Evolutionary conservation across 495 filamentous ascomycete species (phyloP), one percentile per base, ranked within the genome.

Genomic region (Aspergillus sparsus): DNA sequence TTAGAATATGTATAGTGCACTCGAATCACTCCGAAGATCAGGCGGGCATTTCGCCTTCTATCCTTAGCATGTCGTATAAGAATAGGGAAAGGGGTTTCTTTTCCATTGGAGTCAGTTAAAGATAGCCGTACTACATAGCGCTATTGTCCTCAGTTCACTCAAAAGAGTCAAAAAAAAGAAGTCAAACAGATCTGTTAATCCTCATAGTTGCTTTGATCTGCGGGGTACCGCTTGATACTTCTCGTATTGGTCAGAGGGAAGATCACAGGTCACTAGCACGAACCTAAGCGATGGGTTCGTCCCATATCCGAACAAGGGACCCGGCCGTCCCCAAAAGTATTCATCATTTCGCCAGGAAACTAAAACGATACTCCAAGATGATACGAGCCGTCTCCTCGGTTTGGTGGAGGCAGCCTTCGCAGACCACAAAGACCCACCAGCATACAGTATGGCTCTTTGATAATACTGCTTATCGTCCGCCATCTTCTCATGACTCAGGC

Each of bases 401-500:
- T 1, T 57, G 74, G 21, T 57, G 68, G 35, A 70, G 68, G 52
- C 69, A 68, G 42, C 72, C 70, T 13, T 60, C 71, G 5, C 72
- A 71, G 2, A 61, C 61, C 12, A 76, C 79, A 42, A 69, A 84
- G 49, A 74, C 76, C 33, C 67, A 75, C 15, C 73, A 74, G 32
- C 85, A 97, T 62, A 83, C 80, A 9, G 87, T 97, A 21, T 97
- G 93, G 93, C 77, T 98, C 11, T 72, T 97, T 41, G 92, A 97
- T 76, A 97, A 94, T 66, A 91, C 90, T 7, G 93, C 92, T 6
- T 96, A 87, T 69, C 84, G 84, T 49, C 65, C 69, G 18, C 62
- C 68, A 7, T 60, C 69, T 2, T 61, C 71, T 18, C 53, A 58
- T 2, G 50, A 66, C 27, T 35, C 66, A 58, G 15, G 66, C 62